Base-by-base conservation (phyloP, 1,139 yeast genomes). In the Candida pseudoviswanathii region DNA sequence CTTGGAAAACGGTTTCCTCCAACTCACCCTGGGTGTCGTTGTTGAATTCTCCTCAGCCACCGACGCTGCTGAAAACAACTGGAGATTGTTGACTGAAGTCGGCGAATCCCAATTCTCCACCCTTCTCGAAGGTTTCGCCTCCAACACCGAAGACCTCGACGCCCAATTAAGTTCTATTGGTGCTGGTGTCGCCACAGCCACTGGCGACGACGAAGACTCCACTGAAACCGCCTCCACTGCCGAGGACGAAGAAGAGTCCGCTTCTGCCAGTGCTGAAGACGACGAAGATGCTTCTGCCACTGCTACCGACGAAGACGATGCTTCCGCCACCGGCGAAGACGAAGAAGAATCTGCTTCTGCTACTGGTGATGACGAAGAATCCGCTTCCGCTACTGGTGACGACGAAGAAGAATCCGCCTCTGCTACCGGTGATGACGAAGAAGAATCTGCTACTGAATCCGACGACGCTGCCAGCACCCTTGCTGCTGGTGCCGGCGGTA, bases 11-110 rank as follows among this genome's bases (percentile, higher is more conserved):
- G 51, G 45, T 26, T 55, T 54, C 37, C 56, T 51, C 24, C 49
- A 53, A 5, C 55, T 64, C 46, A 55, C 58, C 32, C 50, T 63
- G 43, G 55, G 52, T 27, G 57, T 58, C 30, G 53, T 44, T 27
- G 50, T 50, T 31, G 49, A 49, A 37, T 51, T 53, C 25, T 34
- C 44, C 9, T 47, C 54, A n/a, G 24, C 51, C n/a, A 54, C 56
- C 7, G 47, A 52, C 2, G 36, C 41, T 9, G 56, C 53, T 22
- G 54, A 45, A 7, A 36, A 43, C 33, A 55, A 32, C 2, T 48
- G 41, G 37, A 42, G 45, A 31, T 45, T 49, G 44, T 54, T 64
- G 41, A 55, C 58, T 36, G 48, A 61, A 48, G 51, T 46, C 39
- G 52, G 55, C 30, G 54, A 43, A n/a, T 50, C 50, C 46, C 40